phyloP scores from a whole-genome alignment of 257 asterid genomes.

The Gentiana dahurica region DNA sequence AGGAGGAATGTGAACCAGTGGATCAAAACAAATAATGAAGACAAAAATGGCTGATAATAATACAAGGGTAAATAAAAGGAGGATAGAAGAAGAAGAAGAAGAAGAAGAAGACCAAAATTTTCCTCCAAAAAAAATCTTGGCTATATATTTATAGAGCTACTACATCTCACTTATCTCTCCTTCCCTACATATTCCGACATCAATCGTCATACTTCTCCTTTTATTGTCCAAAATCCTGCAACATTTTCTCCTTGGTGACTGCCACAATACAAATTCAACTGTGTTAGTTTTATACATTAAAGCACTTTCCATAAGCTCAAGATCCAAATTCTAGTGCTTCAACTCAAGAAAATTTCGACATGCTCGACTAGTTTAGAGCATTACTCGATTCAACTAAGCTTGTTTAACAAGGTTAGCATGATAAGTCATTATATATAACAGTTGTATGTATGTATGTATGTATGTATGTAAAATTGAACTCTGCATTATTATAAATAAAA shows the following conservation, averaged over 20 bases:
- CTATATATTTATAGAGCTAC: neutral
- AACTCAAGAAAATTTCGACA: too few relatives aligned
- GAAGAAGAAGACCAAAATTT: neutral
- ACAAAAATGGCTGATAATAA: neutral
- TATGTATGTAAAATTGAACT: neutral
- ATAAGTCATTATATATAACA: neutral
- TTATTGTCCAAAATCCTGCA: slow-evolving; percentile 46
- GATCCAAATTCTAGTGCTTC: too few relatives aligned
- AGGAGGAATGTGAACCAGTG: neutral
- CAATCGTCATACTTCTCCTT: slow-evolving; percentile 35
- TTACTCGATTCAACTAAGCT: too few relatives aligned
- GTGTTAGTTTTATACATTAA: neutral
- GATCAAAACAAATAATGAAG: neutral
- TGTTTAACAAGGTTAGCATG: neutral
- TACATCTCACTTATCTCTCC: slow-evolving; percentile 48
- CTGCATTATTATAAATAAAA: neutral
- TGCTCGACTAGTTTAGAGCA: too few relatives aligned
- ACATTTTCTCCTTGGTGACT: slow-evolving; percentile 88
- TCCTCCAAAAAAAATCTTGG: too few relatives aligned
- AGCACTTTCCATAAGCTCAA: too few relatives aligned
- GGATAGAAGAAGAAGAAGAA: neutral
- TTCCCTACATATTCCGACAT: slow-evolving; percentile 66
- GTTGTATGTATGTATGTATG: too few relatives aligned
- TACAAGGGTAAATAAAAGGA: neutral
- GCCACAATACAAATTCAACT: slow-evolving; percentile 10